These are phyloP conservation scores for Calonectria crousiana DNA, from an alignment of 2,329 filamentous ascomycete genomes.

Conservation along the genomic window DNA sequence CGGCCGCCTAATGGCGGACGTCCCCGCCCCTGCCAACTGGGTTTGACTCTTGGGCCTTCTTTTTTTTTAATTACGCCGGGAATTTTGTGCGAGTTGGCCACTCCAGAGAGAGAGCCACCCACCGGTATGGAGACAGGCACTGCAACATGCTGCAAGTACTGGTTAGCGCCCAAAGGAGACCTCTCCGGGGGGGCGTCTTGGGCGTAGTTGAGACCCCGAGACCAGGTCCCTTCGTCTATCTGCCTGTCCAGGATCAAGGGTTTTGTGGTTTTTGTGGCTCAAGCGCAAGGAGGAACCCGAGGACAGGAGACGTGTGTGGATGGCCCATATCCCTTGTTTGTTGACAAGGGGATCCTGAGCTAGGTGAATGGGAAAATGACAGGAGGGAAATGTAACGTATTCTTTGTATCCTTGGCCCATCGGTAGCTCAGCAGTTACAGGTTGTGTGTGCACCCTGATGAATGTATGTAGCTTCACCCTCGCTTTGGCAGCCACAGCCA, in stretches of 20 bases:
- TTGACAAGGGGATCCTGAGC: background rate
- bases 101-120: slow-evolving; percentile 1
- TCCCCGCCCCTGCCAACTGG: background rate
- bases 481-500: background rate
- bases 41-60: slow-evolving; percentile 5
- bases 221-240: background rate
- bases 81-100: slow-evolving; percentile 3
- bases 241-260: slow-evolving; percentile 1
- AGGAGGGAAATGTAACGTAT: background rate
- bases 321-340: background rate
- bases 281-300: background rate
- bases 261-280: slow-evolving; percentile 5
- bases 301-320: background rate
- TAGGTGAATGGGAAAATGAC: too few relatives aligned
- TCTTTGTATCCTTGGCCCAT: background rate
- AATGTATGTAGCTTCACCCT: background rate
- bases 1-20: slow-evolving; percentile 6
- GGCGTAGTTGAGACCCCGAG: slow-evolving; percentile 1
- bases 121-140: slow-evolving; percentile 6
- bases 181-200: background rate
- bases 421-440: background rate
- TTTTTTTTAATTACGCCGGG: background rate
- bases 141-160: background rate
- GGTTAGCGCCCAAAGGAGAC: background rate
- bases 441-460: background rate